phyloP scores from a whole-genome alignment of 805 yeast species.

The Cyberlindnera japonica region DNA sequence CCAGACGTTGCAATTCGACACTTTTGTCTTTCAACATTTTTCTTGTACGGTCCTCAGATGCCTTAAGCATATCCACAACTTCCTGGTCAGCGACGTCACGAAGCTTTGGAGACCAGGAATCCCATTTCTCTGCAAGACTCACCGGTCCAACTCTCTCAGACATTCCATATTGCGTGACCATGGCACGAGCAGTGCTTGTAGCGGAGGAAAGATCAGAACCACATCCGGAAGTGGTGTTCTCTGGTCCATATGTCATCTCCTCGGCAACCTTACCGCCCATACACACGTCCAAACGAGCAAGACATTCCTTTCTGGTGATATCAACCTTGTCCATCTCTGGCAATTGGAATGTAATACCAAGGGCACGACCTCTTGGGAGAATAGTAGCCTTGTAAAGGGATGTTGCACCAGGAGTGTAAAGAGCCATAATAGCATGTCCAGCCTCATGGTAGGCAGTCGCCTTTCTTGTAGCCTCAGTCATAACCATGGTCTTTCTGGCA shows the following conservation, averaged over 20 bases:
- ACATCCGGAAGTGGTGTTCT: slow-evolving; percentile 93
- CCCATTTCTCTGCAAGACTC: slow-evolving; percentile 86
- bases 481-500: slow-evolving; percentile 94
- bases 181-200: slow-evolving; percentile 88
- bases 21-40: slow-evolving; percentile 55
- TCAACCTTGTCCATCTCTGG: slow-evolving; percentile 99
- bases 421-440: slow-evolving; percentile 98
- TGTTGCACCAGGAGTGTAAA: slow-evolving; percentile 91
- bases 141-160: slow-evolving; percentile 91
- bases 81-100: slow-evolving; percentile 92
- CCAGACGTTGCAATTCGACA: slow-evolving; percentile 77
- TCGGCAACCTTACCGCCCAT: slow-evolving; percentile 99
- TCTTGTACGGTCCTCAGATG: slow-evolving; percentile 79
- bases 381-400: slow-evolving; percentile 96
- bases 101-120: slow-evolving; percentile 86
- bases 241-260: slow-evolving; percentile 85
- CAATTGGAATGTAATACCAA: slow-evolving; percentile 94
- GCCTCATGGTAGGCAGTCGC: slow-evolving; percentile 99
- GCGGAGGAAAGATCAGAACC: slow-evolving; percentile 88
- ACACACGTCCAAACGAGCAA: slow-evolving; percentile 91
- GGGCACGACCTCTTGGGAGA: slow-evolving; percentile 92
- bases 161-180: slow-evolving; percentile 98
- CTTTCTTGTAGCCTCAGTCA: slow-evolving; percentile 89
- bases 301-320: slow-evolving; percentile 82
- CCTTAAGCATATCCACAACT: slow-evolving; percentile 69